A percentile compares a stretch with the other conserved stretches of the same genome.
These are phyloP conservation scores for Jimgerdemannia flammicorona DNA, from an alignment of 192 early-diverging fungal species.

Conservation along the genomic window DNA sequence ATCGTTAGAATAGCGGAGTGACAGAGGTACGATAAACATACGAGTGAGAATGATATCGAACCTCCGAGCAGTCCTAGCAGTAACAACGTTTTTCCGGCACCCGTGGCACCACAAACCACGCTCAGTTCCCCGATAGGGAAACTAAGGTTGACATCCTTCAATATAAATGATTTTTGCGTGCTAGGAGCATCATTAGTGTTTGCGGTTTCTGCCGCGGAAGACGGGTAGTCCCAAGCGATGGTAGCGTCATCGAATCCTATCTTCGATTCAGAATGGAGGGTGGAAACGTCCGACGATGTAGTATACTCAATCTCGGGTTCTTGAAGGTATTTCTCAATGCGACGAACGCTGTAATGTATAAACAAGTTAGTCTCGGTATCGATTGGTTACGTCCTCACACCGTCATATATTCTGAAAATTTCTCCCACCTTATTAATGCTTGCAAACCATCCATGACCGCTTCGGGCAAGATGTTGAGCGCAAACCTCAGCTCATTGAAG, in stretches of 20 bases:
- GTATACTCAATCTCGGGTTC: constrained; percentile 67
- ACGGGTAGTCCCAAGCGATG: constrained; percentile 35
- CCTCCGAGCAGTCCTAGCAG: constrained; percentile 72
- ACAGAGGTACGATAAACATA: too few relatives aligned
- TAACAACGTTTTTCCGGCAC: constrained; percentile 83
- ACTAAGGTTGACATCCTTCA: constrained; percentile 37
- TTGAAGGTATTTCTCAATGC: constrained; percentile 71
- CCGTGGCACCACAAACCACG: constrained; percentile 71
- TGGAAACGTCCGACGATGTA: constrained; percentile 8
- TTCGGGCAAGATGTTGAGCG: constrained; percentile 39
- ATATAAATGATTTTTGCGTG: constrained; percentile 30
- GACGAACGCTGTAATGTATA: constrained; percentile 32
- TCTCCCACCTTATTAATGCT: constrained; percentile 18
- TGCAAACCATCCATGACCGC: constrained; percentile 15
- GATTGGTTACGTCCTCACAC: too few relatives aligned
- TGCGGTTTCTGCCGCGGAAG: not conserved
- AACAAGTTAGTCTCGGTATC: not conserved
- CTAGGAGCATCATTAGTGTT: constrained; percentile 3
- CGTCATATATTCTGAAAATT: too few relatives aligned
- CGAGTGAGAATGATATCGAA: not conserved
- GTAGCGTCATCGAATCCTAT: constrained; percentile 46
- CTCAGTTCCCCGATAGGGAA: constrained; percentile 46
- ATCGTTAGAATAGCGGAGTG: too few relatives aligned
- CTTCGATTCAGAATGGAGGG: not conserved
- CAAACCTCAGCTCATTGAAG: constrained; percentile 47